Evolutionary conservation across 2,329 filamentous ascomycete genomes (phyloP).

Genomic region (Byssothecium circinans): DNA sequence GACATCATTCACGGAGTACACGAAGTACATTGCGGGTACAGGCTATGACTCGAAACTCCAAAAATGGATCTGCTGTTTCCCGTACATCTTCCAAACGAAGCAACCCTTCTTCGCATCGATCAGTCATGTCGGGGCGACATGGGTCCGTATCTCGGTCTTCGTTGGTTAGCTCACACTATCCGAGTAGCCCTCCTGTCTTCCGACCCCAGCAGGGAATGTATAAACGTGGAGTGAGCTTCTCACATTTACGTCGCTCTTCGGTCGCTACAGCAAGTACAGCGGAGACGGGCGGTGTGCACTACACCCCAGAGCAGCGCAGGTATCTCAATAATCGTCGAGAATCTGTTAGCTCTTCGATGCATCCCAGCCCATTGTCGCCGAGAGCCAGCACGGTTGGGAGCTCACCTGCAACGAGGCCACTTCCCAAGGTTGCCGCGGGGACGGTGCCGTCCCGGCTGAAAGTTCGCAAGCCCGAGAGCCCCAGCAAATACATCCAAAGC

Average conservation of each 20-base stretch:
- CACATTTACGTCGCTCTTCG: constrained; percentile 54
- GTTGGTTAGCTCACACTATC: constrained; percentile 50
- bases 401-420: constrained; percentile 34
- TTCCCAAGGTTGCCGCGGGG: constrained; percentile 19
- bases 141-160: constrained; percentile 45
- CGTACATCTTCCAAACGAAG: constrained; percentile 37
- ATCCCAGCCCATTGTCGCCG: constrained; percentile 12
- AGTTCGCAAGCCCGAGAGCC: constrained; percentile 47
- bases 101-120: constrained; percentile 33
- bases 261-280: constrained; percentile 44
- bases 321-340: constrained; percentile 26
- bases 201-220: constrained; percentile 54
- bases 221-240: constrained; percentile 66
- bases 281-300: constrained; percentile 28
- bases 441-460: constrained; percentile 28
- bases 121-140: constrained; percentile 19
- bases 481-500: constrained; percentile 64
- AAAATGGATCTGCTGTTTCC: constrained; percentile 35
- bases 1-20: constrained; percentile 33
- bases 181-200: constrained; percentile 52
- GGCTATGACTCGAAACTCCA: constrained; percentile 41
- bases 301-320: constrained; percentile 35
- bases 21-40: constrained; percentile 48
- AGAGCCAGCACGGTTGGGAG: constrained; percentile 20
- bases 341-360: constrained; percentile 23